phyloP scores from a whole-genome alignment of 2,329 filamentous ascomycete genomes.

The Beauveria bassiana region DNA sequence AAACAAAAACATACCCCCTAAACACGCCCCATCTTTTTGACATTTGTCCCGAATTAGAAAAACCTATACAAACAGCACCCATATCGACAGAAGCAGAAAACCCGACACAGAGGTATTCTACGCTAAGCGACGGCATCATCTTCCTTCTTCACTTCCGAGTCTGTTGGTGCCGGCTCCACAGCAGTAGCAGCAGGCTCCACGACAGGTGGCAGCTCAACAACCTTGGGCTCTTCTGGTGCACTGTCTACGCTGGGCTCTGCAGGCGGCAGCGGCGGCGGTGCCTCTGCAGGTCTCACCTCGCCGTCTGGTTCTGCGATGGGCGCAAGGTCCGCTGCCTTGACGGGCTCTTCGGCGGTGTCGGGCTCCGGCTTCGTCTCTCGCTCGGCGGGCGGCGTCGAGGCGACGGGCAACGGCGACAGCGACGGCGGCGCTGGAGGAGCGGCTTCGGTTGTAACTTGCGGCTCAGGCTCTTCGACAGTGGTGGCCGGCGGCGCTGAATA shows the following conservation, averaged over 20 bases:
- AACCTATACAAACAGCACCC: background rate
- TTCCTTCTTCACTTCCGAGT: background rate
- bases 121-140: background rate
- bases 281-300: constrained; percentile 1
- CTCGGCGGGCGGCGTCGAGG: background rate
- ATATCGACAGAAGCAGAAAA: background rate
- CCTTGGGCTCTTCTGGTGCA: constrained; percentile 6
- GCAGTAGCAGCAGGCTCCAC: background rate
- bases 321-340: background rate
- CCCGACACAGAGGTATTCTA: background rate
- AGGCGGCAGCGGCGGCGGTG: background rate
- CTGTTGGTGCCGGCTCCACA: background rate
- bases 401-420: background rate
- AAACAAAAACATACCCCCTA: background rate
- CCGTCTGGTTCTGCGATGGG: background rate
- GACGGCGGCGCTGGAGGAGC: background rate
- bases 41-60: background rate
- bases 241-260: constrained; percentile 2
- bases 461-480: background rate
- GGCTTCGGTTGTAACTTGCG: background rate
- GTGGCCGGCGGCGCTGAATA: background rate
- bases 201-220: background rate
- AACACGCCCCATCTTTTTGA: background rate
- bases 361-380: background rate
- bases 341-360: background rate